A percentile compares a stretch with the other conserved stretches of the same genome.
These are phyloP conservation scores for Populus hybrid DNA, from an alignment of 441 rosid genomes.

Conservation along the genomic window DNA sequence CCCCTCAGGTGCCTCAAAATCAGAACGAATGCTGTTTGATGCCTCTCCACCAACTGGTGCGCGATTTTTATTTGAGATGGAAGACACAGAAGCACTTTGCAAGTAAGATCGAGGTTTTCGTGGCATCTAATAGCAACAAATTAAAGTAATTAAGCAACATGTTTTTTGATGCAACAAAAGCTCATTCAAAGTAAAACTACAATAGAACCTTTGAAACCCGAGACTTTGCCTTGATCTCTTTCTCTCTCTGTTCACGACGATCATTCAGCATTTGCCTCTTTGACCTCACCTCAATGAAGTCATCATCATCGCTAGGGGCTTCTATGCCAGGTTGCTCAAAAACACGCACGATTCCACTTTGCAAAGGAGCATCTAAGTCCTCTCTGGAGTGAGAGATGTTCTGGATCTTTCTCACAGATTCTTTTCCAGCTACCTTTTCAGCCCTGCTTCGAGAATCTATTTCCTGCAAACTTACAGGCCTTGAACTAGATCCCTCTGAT, in stretches of 20 bases:
- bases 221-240: constrained; percentile 89
- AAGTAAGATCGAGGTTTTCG: constrained; percentile 49
- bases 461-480: constrained; percentile 34
- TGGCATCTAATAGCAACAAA: constrained; percentile 47
- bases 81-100: constrained; percentile 33
- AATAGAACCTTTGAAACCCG: constrained; percentile 67
- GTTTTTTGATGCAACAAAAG: constrained; percentile 2
- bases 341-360: constrained; percentile 75
- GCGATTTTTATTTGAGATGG: constrained; percentile 42
- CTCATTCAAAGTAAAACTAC: constrained; percentile 13
- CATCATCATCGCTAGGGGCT: constrained; percentile 90
- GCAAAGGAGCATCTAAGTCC: constrained; percentile 71
- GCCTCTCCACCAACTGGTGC: constrained; percentile 42
- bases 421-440: constrained; percentile 52
- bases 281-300: constrained; percentile 96
- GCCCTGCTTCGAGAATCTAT: constrained; percentile 40
- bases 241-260: constrained; percentile 95
- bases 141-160: constrained; percentile 17
- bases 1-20: constrained; percentile 38
- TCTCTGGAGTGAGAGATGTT: constrained; percentile 39
- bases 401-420: constrained; percentile 42
- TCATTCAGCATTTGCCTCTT: constrained; percentile 98
- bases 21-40: constrained; percentile 31
- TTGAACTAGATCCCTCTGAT: constrained; percentile 44
- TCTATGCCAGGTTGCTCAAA: constrained; percentile 93